phyloP scores from a whole-genome alignment of 805 yeast genomes.

The Wickerhamomyces queroliae region DNA sequence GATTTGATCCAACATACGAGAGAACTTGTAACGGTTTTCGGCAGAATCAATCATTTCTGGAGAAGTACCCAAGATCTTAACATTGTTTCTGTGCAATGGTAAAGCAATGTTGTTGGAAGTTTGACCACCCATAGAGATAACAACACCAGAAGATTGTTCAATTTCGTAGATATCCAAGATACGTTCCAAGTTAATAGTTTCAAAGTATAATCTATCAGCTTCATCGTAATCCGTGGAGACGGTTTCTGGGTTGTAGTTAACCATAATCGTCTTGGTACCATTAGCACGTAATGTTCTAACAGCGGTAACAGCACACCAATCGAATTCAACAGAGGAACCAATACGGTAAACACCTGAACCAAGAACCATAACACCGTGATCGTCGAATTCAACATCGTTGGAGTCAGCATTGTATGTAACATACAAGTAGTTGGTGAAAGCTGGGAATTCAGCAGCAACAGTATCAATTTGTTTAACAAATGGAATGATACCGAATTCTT shows the following conservation, averaged over 20 bases:
- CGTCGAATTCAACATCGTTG: constrained; percentile 83
- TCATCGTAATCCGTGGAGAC: constrained; percentile 99
- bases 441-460: constrained; percentile 99
- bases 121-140: constrained; percentile 98
- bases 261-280: constrained; percentile 89
- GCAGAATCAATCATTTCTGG: constrained; percentile 99
- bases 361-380: constrained; percentile 89
- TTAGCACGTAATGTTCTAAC: constrained; percentile 87
- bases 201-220: constrained; percentile 94
- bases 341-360: constrained; percentile 99
- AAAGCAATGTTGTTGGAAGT: constrained; percentile 95
- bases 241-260: constrained; percentile 97
- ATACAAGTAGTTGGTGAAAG: constrained; percentile 89
- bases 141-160: constrained; percentile 86
- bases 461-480: constrained; percentile 97
- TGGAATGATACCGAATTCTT: constrained; percentile 82
- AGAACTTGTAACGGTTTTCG: constrained; percentile 95
- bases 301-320: constrained; percentile 99
- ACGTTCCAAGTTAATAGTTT: constrained; percentile 90
- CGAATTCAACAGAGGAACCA: constrained; percentile 98
- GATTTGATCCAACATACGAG: constrained; percentile 92
- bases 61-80: constrained; percentile 92
- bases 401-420: constrained; percentile 90
- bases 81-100: constrained; percentile 87
- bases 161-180: constrained; percentile 91